Conservation (phyloP, 1,139 yeast species). For the Debaryomycetaceae sp. region DNA sequence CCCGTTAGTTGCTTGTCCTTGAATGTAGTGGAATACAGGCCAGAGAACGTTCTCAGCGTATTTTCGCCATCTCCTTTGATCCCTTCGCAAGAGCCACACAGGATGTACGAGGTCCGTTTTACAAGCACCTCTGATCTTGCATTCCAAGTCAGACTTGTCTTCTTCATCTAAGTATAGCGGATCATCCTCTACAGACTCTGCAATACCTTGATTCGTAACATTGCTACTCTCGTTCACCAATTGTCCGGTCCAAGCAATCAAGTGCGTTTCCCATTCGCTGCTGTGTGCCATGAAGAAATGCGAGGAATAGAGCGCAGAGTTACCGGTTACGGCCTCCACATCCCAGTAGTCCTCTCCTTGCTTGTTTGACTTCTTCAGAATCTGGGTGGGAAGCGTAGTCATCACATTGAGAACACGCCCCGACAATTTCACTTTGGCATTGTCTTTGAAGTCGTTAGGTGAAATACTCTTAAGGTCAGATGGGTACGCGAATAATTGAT, state of each 20-base stretch:
- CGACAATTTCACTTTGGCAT: slow-evolving; percentile 34
- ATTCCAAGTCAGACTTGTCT: slow-evolving; percentile 50
- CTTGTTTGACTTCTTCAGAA: slow-evolving; percentile 34
- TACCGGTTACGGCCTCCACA: slow-evolving; percentile 70
- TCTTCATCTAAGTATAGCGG: slow-evolving; percentile 58
- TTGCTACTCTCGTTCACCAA: slow-evolving; percentile 40
- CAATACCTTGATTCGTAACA: slow-evolving; percentile 5
- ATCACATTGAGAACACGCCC: slow-evolving; percentile 70
- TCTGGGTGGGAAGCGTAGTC: slow-evolving; percentile 65
- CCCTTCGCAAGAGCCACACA: slow-evolving; percentile 76
- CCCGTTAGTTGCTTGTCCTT: slow-evolving; percentile 64
- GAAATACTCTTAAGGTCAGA: slow-evolving; percentile 23
- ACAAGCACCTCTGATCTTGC: slow-evolving; percentile 39
- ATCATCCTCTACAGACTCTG: slow-evolving; percentile 40
- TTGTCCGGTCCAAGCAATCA: slow-evolving; percentile 97
- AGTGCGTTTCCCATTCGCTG: slow-evolving; percentile 80
- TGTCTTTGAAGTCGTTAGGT: slow-evolving; percentile 28
- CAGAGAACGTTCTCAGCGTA: slow-evolving; percentile 90
- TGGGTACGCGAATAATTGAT: slow-evolving; percentile 10
- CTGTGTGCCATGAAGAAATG: slow-evolving; percentile 60
- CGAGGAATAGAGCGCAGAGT: slow-evolving; percentile 80
- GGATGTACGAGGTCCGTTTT: slow-evolving; percentile 64
- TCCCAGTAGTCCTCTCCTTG: slow-evolving; percentile 41
- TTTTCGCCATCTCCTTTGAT: slow-evolving; percentile 75
- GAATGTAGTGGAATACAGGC: slow-evolving; percentile 94